Conservation (phyloP, 768 basidiomycete genomes). For the Macrolepiota albuminosa region DNA sequence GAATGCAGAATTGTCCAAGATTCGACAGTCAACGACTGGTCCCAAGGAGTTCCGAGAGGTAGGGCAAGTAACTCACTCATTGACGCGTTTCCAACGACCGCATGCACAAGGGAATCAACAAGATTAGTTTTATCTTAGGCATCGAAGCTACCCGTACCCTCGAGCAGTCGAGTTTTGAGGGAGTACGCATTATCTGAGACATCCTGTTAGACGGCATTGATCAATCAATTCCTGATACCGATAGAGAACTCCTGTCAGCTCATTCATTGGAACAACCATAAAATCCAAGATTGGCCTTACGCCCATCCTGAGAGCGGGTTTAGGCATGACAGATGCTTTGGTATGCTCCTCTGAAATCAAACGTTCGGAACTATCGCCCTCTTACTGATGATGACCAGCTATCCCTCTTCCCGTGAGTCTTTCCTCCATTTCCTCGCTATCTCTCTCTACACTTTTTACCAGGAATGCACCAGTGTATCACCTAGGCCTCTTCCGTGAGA, state of each 20-base stretch:
- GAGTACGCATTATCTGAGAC: slow-evolving; percentile 39
- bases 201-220: background rate
- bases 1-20: slow-evolving; percentile 66
- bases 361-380: background rate
- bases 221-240: slow-evolving; percentile 1
- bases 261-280: slow-evolving; percentile 73
- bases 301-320: slow-evolving; percentile 88
- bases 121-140: slow-evolving; percentile 75
- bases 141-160: slow-evolving; percentile 75
- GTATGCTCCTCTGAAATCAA: slow-evolving; percentile 22
- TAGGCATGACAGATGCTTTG: slow-evolving; percentile 90
- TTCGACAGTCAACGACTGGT: slow-evolving; percentile 55
- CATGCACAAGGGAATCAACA: slow-evolving; percentile 57
- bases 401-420: slow-evolving; percentile 73
- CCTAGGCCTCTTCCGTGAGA: slow-evolving; percentile 86
- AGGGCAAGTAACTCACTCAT: slow-evolving; percentile 3
- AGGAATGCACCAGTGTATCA: slow-evolving; percentile 86
- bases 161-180: slow-evolving; percentile 56
- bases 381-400: slow-evolving; percentile 30
- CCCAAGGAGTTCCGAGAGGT: slow-evolving; percentile 82
- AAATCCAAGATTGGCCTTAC: slow-evolving; percentile 80
- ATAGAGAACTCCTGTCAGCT: slow-evolving; percentile 74
- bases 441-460: background rate
- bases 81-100: background rate
- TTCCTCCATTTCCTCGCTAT: background rate